Evolutionary conservation across 1,284 basidiomycete genomes (phyloP).

Genomic region (Papiliotrema laurentii): DNA sequence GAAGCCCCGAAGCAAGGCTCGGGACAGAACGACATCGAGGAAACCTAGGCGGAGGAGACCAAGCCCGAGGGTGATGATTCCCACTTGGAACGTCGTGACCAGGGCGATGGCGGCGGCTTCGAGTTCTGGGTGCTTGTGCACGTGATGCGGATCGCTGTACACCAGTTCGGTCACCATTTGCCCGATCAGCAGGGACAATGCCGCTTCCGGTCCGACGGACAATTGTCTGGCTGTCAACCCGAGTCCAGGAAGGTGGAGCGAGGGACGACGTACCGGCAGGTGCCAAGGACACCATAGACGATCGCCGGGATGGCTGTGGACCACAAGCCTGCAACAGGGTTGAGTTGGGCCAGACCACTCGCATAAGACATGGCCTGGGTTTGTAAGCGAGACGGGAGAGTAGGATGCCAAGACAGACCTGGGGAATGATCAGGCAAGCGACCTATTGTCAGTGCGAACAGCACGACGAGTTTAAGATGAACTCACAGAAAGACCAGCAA

Average conservation of each 20-base stretch:
- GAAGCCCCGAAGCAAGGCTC: constrained; percentile 78
- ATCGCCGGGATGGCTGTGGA: constrained; percentile 75
- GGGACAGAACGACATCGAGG: constrained; percentile 88
- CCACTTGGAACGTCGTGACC: constrained; percentile 78
- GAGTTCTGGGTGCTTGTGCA: constrained; percentile 51
- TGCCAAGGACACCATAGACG: constrained; percentile 78
- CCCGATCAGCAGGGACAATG: constrained; percentile 80
- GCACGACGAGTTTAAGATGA: neutral
- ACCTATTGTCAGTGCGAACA: constrained; percentile 43
- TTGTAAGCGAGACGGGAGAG: too few species aligned
- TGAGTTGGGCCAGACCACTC: constrained; percentile 72
- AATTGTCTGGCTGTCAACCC: constrained; percentile 41
- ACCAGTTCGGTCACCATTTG: constrained; percentile 71
- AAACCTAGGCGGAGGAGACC: constrained; percentile 88
- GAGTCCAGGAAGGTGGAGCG: neutral
- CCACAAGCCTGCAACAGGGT: constrained; percentile 78
- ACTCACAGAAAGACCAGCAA: constrained; percentile 70
- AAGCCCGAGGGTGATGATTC: constrained; percentile 78
- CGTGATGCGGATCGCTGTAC: constrained; percentile 58
- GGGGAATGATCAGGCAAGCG: constrained; percentile 84
- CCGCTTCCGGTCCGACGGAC: constrained; percentile 78
- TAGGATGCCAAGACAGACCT: constrained; percentile 49
- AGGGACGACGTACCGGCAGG: constrained; percentile 52
- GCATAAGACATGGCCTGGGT: constrained; percentile 74
- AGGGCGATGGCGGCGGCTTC: constrained; percentile 59